Base-by-base conservation (phyloP, 257 asterid species). In the Scutellaria minor region DNA sequence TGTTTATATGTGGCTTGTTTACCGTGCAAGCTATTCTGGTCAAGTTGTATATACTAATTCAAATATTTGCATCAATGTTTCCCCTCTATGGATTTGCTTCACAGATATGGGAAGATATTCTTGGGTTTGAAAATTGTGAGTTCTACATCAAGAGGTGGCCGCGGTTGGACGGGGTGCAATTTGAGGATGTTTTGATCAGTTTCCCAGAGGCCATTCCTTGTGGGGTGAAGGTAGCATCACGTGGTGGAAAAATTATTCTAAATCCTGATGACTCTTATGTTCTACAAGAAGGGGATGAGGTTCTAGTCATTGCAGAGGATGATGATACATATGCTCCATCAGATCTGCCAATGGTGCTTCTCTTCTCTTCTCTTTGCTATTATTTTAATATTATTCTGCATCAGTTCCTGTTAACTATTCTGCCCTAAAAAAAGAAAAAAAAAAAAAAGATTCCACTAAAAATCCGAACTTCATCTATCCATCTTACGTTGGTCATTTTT, bases 31-130 rank as follows among this genome's bases (percentile, higher is more conserved):
- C 18, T 52, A 37, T 61, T 68, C 48, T 53, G 27, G 46, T 56
- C 45, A n/a, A 47, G 63, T 41, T n/a, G 24, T 40, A 13, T 56
- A 41, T 60, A 56, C 15, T 35, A 15, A 39, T 51, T 31, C 59
- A 48, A 15, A 63, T 58, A 60, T 54, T 35, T 70, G 55, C 59
- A 75, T 46, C 54, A 37, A 27, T 46, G 68, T 55, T 52, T 71
- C 62, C 42, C 64, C 72, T 72, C 15, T 37, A 11, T 79, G 74
- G 70, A 63, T 48, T 76, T 79, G 68, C 42, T 50, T 70, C 73
- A 74, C 81, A 91, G 97, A 89, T 89, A 80, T 91, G 97, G 97
- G 96, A 91, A 83, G 97, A 91, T 83, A 89, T 91, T 70, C 95
- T 91, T 79, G 97, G 97, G 40, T 91, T 91, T 80, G 96, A 91